A percentile compares a stretch with the other conserved stretches of the same genome.
Conservation (phyloP, 208 protist species). For the Trypanosoma scelopori region DNA sequence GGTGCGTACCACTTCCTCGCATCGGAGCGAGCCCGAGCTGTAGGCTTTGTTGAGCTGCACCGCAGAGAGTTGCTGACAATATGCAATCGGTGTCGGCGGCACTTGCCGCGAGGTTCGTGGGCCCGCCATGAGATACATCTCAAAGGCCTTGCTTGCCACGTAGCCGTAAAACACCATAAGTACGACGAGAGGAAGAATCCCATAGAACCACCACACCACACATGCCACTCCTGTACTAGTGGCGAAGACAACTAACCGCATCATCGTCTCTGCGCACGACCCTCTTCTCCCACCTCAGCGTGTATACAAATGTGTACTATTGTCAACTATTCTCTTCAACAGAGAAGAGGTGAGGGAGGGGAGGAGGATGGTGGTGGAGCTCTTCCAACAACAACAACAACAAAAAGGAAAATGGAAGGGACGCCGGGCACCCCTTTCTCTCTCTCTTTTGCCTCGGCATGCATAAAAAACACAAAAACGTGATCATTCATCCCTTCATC, state of each 20-base stretch:
- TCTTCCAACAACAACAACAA: conserved; percentile 26
- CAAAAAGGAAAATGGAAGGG: conserved; percentile 8
- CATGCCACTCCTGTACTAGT: background rate
- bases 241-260: background rate
- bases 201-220: conserved; percentile 26
- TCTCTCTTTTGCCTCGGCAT: too few species aligned
- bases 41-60: conserved; percentile 67
- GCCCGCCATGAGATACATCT: conserved; percentile 44
- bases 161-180: conserved; percentile 38
- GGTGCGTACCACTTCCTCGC: conserved; percentile 58
- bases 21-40: conserved; percentile 50
- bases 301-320: background rate
- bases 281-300: background rate
- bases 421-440: too few species aligned
- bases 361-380: too few species aligned
- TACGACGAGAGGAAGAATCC: conserved; percentile 21
- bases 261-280: background rate
- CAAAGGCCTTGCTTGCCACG: conserved; percentile 43
- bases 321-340: too few species aligned
- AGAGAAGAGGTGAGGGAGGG: too few species aligned
- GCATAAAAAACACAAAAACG: background rate
- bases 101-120: conserved; percentile 70
- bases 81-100: conserved; percentile 56
- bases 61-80: conserved; percentile 81
- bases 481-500: conserved; percentile 5